Evolutionary conservation across 768 basidiomycete genomes (phyloP).

Genomic region (Suillus alpinus): DNA sequence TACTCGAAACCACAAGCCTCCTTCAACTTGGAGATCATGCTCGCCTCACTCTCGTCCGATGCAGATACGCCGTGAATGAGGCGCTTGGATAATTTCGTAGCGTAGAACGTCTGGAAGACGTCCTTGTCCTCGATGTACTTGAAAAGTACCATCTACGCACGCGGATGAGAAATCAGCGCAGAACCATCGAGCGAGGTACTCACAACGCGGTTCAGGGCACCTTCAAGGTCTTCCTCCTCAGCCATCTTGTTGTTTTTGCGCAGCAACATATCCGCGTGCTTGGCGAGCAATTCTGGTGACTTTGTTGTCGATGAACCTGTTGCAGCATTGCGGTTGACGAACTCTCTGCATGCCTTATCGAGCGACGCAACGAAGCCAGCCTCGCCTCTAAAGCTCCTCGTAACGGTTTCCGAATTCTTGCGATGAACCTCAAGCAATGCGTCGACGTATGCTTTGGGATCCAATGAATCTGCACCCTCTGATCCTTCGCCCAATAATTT

Average conservation of each 20-base stretch:
- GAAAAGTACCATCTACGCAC: conserved; percentile 87
- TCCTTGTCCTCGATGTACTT: conserved; percentile 99
- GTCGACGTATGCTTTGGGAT: conserved; percentile 94
- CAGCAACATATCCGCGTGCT: conserved; percentile 85
- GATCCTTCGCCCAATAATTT: conserved; percentile 59
- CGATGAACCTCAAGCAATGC: conserved; percentile 87
- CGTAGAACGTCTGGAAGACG: conserved; percentile 98
- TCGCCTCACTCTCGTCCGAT: conserved; percentile 94
- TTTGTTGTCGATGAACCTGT: conserved; percentile 82
- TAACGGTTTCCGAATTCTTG: conserved; percentile 88
- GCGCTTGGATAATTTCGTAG: conserved; percentile 88
- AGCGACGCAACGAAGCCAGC: conserved; percentile 91
- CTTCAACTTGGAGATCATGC: conserved; percentile 98
- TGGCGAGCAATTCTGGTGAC: conserved; percentile 90
- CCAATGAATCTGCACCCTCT: conserved; percentile 58
- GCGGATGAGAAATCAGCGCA: conserved; percentile 8
- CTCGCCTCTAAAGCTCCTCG: conserved; percentile 87
- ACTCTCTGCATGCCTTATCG: conserved; percentile 93
- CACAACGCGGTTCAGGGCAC: conserved; percentile 87
- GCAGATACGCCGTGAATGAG: conserved; percentile 89
- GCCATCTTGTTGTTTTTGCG: conserved; percentile 95
- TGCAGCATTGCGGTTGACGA: conserved; percentile 90
- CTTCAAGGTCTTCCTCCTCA: conserved; percentile 89
- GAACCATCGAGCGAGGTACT: conserved; percentile 23
- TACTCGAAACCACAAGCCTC: conserved; percentile 97